Base-by-base conservation (phyloP, 2,329 filamentous ascomycete genomes). In the Penicillium expansum region DNA sequence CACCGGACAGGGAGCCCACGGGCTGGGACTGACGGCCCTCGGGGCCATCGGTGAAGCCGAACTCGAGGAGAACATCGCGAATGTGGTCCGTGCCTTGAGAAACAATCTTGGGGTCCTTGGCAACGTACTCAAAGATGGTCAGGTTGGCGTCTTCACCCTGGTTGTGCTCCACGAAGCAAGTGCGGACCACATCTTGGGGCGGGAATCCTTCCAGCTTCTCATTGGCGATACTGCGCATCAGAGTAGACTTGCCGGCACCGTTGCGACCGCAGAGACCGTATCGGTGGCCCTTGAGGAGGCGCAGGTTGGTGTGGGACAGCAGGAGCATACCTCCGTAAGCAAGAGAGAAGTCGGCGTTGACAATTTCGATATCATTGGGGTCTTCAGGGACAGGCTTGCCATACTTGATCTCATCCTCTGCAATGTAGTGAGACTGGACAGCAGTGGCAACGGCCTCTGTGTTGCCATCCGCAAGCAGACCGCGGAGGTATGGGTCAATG, bases 111-210 rank as follows among this genome's bases (percentile, higher is more conserved):
- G 92, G 91, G 69, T 97, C 93, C 77, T 95, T 95, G 62, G 86
- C 81, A 63, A 96, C 90, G 72, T 95, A 99, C 56, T 97, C 90
- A 18, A 97, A 82, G 69, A 99, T 97, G 77, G 87, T 97, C 59
- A 97, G 89, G 62, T 97, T 92, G 35, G 94, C 93, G 76, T 97
- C 93, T 76, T 97, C 94, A 55, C 94, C 94, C 78, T 99, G 93
- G 79, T 97, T 97, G 81, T 99, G 94, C 80, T 99, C 94, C 42
- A 99, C 94, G 71, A 97, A 99, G 78, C 93, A 97, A 11, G 93
- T 97, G 68, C 91, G 89, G 68, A 99, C 86, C 58, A 92, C 88
- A 63, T 97, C 92, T 73, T 94, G 92, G 16, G 91, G 82, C 37
- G 94, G 94, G 79, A 99, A 99, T 9, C 94, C 94, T 76, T 99